A percentile compares a stretch with the other conserved stretches of the same genome.
phyloP scores from a whole-genome alignment of 371 early-diverging fungal genomes.

The Rhizomucor miehei region DNA sequence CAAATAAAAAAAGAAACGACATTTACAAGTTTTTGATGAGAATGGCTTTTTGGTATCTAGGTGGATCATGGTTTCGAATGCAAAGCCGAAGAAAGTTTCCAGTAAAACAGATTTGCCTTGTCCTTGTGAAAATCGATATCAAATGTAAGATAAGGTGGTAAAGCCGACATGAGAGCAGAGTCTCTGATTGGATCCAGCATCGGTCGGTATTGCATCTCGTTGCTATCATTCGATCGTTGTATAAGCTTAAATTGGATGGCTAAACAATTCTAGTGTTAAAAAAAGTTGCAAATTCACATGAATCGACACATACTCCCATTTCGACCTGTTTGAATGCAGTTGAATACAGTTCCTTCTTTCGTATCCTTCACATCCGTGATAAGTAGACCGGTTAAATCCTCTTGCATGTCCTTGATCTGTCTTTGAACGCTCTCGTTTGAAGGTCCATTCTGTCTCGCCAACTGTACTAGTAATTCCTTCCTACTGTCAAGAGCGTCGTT shows the following conservation, averaged over 20 bases:
- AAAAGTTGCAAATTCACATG: not conserved
- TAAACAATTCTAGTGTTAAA: not conserved
- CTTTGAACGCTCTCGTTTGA: too few relatives aligned
- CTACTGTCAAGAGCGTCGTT: too few relatives aligned
- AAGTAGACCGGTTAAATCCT: slow-evolving; percentile 14
- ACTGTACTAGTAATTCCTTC: too few relatives aligned
- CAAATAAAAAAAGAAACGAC: too few relatives aligned
- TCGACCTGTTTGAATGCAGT: slow-evolving; percentile 17
- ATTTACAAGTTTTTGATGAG: too few relatives aligned
- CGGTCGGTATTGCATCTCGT: slow-evolving; percentile 16
- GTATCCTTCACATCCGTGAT: slow-evolving; percentile 14
- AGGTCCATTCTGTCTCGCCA: too few relatives aligned
- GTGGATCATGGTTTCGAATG: not conserved
- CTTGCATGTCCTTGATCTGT: slow-evolving; percentile 10
- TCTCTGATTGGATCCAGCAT: slow-evolving; percentile 16
- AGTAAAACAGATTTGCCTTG: slow-evolving; percentile 13
- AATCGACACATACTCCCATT: slow-evolving; percentile 18
- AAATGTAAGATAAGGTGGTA: slow-evolving; percentile 13
- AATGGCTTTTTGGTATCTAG: too few relatives aligned
- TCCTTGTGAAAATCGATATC: slow-evolving; percentile 16
- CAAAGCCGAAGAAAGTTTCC: slow-evolving; percentile 9
- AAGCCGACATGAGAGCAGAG: slow-evolving; percentile 7
- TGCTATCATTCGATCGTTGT: slow-evolving; percentile 3
- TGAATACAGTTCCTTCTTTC: slow-evolving; percentile 11
- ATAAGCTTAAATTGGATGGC: slow-evolving; percentile 22